A percentile compares a stretch with the other conserved stretches of the same genome.
Conservation (phyloP, 164 flowering plant genomes). For the Magnolia kwangsiensis region DNA sequence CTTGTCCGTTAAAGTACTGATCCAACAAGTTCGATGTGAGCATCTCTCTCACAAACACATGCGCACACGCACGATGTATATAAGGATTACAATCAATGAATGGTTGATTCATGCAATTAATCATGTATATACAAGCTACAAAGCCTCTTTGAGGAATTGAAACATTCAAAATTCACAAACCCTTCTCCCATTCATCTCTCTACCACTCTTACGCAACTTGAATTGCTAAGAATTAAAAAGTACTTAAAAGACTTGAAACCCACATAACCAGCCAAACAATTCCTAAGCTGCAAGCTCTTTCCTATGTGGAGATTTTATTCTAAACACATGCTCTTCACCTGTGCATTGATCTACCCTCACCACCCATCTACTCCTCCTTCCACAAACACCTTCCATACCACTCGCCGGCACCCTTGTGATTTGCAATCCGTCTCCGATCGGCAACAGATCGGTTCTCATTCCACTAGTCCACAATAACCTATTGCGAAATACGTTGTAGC, state of each 20-base stretch:
- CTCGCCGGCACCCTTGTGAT: conserved; percentile 39
- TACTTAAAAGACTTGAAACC: too few relatives aligned
- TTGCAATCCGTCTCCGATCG: conserved; percentile 72
- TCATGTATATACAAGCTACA: background rate
- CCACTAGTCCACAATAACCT: conserved; percentile 41
- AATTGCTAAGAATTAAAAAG: too few relatives aligned
- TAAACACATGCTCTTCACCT: conserved; percentile 82
- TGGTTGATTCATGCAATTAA: background rate
- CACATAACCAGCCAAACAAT: background rate
- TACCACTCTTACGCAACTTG: background rate
- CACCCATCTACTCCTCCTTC: conserved; percentile 60
- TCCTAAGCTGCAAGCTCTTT: background rate
- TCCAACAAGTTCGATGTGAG: too few relatives aligned
- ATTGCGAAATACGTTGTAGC: conserved; percentile 59
- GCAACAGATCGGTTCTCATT: conserved; percentile 54
- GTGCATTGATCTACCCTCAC: conserved; percentile 67
- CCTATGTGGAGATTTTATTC: conserved; percentile 39
- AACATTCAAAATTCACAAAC: background rate
- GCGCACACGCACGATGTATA: too few relatives aligned
- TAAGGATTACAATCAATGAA: too few relatives aligned
- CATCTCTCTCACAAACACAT: too few relatives aligned
- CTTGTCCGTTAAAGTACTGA: too few relatives aligned
- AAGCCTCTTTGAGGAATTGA: background rate
- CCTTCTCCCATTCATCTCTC: background rate
- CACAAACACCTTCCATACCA: conserved; percentile 6